These are phyloP conservation scores for Aquanectria penicillioides DNA, from an alignment of 2,329 filamentous ascomycete genomes.

Conservation along the genomic window DNA sequence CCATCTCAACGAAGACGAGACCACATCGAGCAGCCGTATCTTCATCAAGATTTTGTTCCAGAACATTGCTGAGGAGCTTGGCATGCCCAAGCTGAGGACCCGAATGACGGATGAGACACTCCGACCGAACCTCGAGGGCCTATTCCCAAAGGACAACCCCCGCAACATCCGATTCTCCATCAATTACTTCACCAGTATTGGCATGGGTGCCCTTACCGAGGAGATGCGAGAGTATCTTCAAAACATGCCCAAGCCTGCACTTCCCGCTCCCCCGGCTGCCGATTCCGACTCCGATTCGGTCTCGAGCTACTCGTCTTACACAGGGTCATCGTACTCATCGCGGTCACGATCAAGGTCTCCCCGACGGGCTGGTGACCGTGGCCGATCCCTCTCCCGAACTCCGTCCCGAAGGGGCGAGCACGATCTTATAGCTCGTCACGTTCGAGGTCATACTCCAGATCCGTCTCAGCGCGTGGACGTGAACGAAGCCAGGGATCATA, in stretches of 20 bases:
- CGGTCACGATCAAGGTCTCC: slow-evolving; percentile 57
- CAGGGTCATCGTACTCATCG: slow-evolving; percentile 68
- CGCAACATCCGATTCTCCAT: slow-evolving; percentile 95
- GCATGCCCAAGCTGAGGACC: slow-evolving; percentile 80
- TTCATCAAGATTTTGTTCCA: slow-evolving; percentile 99
- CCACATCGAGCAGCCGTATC: slow-evolving; percentile 94
- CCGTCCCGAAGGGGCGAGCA: slow-evolving; percentile 40
- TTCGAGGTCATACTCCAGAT: slow-evolving; percentile 59
- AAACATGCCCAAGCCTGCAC: slow-evolving; percentile 86
- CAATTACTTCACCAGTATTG: slow-evolving; percentile 99
- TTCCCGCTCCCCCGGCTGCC: slow-evolving; percentile 72
- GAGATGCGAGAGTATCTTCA: slow-evolving; percentile 92
- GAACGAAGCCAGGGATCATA: slow-evolving; percentile 36
- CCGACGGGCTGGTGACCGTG: slow-evolving; percentile 36
- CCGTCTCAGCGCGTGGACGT: slow-evolving; percentile 44
- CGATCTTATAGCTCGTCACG: slow-evolving; percentile 44
- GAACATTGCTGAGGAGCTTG: slow-evolving; percentile 86
- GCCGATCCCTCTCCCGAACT: slow-evolving; percentile 43
- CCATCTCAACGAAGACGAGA: slow-evolving; percentile 95
- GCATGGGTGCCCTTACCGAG: slow-evolving; percentile 94
- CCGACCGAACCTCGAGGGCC: slow-evolving; percentile 79
- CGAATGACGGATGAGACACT: slow-evolving; percentile 83
- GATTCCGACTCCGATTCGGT: slow-evolving; percentile 77
- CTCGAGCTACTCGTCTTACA: slow-evolving; percentile 83
- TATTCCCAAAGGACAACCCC: slow-evolving; percentile 91